phyloP scores from a whole-genome alignment of 164 flowering plant species.

The Umbilicus rupestris region DNA sequence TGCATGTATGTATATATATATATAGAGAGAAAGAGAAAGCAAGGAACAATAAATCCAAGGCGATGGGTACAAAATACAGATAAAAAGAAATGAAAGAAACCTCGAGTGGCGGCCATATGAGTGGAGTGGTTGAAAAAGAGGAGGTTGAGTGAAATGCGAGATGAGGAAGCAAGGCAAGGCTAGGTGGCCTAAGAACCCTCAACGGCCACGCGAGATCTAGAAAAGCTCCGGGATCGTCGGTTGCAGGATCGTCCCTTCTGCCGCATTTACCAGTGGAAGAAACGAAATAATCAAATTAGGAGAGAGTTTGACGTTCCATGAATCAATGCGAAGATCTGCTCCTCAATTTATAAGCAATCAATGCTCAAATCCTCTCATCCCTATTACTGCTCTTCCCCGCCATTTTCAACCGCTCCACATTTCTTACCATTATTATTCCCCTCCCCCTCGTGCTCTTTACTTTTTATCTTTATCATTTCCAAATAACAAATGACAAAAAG shows the following conservation, averaged over 20 bases:
- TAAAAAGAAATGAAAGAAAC: slow-evolving; percentile 13
- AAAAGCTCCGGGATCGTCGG: slow-evolving; percentile 77
- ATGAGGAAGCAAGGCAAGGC: background rate
- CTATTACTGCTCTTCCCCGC: no score
- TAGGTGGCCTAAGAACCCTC: slow-evolving; percentile 49
- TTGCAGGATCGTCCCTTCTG: slow-evolving; percentile 53
- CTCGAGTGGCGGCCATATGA: slow-evolving; percentile 21
- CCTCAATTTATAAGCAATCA: background rate
- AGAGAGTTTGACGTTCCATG: background rate
- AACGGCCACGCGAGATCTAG: slow-evolving; percentile 72
- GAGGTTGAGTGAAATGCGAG: background rate
- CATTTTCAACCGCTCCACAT: no score
- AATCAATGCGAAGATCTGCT: background rate
- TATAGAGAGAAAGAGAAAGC: background rate
- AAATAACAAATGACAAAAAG: no score
- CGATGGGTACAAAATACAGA: background rate
- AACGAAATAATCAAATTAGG: background rate
- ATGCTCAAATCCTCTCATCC: no score
- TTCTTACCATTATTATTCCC: no score
- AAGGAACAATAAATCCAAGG: background rate
- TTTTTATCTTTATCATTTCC: no score
- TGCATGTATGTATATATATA: background rate
- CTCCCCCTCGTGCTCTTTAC: no score
- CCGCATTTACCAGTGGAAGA: slow-evolving; percentile 49
- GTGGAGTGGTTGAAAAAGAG: background rate